phyloP scores from a whole-genome alignment of 495 filamentous ascomycete species.

The Aspergillus indologenus region DNA sequence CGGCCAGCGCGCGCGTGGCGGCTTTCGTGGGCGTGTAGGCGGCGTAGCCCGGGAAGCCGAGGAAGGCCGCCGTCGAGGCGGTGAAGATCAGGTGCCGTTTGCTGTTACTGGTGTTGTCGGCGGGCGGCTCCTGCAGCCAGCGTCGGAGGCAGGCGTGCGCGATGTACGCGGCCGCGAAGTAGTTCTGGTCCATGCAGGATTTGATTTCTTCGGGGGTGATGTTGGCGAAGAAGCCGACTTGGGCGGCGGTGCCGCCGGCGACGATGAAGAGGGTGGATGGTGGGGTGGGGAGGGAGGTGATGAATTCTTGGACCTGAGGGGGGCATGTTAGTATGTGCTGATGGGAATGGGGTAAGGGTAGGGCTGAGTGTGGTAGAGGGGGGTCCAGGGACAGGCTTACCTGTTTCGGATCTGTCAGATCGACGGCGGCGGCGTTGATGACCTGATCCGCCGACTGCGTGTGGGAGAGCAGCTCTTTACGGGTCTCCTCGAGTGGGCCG shows the following conservation, averaged over 20 bases:
- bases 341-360: background rate
- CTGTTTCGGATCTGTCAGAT: conserved; percentile 16
- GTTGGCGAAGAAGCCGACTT: conserved; percentile 36
- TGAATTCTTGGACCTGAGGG: conserved; percentile 5
- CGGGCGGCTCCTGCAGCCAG: conserved; percentile 20
- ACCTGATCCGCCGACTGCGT: conserved; percentile 11
- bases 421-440: conserved; percentile 9
- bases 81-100: conserved; percentile 34
- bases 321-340: conserved; percentile 1
- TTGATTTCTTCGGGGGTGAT: conserved; percentile 26
- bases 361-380: background rate
- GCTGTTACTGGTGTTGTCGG: background rate
- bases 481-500: background rate
- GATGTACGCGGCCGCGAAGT: conserved; percentile 29
- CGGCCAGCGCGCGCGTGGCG: conserved; percentile 36
- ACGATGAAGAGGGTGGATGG: conserved; percentile 29
- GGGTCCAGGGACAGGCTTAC: background rate
- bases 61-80: conserved; percentile 33
- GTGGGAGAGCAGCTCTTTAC: background rate
- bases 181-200: conserved; percentile 34
- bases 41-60: conserved; percentile 36
- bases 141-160: conserved; percentile 26
- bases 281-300: conserved; percentile 17
- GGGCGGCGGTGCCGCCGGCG: conserved; percentile 32
- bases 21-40: conserved; percentile 38